Evolutionary conservation across 2,329 filamentous ascomycete genomes (phyloP), one percentile per base, ranked within the genome.

Genomic region (Colletotrichum tanaceti): DNA sequence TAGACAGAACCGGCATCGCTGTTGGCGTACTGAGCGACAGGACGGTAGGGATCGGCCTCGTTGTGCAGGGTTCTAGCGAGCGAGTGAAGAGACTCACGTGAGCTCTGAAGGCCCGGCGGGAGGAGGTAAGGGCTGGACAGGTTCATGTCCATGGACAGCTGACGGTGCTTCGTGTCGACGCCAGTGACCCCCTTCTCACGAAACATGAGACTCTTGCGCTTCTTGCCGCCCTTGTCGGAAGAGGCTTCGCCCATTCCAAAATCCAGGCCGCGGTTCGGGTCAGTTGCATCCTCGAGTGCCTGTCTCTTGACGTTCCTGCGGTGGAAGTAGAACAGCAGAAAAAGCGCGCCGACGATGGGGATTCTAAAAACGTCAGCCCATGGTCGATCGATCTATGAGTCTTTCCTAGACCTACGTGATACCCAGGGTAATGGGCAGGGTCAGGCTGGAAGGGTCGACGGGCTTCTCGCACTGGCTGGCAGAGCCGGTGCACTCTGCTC

Each of bases 181-280:
- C 50, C 58, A 61, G 69, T 55, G 53, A 60, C 69, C 77, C 63
- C 69, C 77, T 89, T 89, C 75, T 93, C 85, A 80, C 72, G 84
- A 80, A 82, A 77, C 63, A 70, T 66, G 2, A 77, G 75, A 63
- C 79, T 83, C 74, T 81, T 83, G 72, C 83, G 83, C 72, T 83
- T 85, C 68, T 83, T 71, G n/a, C 70, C 72, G 7, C 66, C 18
- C 68, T 58, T 60, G 71, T 73, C 28, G 64, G 66, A 41, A 72
- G 76, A 61, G 39, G 82, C 79, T 65, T 91, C 81, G 44, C 81
- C 93, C 76, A 98, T 80, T 43, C 96, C 96, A 77, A 98, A 99
- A 78, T 99, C 96, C 76, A 98, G 86, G 0, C 93, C 96, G 76
- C 91, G 94, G 79, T 97, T 93, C 73, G 93, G 93, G 79, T 98